Evolutionary conservation across 2,329 filamentous ascomycete species (phyloP).

Genomic region (Zymoseptoria pseudotritici): DNA sequence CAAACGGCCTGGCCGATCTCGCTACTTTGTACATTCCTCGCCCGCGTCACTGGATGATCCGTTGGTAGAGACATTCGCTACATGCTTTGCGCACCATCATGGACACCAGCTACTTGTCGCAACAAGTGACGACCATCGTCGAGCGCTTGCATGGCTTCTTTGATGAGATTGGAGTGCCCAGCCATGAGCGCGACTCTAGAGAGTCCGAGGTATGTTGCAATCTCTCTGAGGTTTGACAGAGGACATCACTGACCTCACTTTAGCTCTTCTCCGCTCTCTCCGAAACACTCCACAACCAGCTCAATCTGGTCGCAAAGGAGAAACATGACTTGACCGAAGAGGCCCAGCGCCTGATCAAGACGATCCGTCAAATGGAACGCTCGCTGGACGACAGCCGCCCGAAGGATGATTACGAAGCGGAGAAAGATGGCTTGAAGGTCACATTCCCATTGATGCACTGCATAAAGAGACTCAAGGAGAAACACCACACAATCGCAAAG

Average conservation of each 20-base stretch:
- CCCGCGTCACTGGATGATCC: slow-evolving; percentile 13
- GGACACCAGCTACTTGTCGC: slow-evolving; percentile 86
- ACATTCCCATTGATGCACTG: slow-evolving; percentile 79
- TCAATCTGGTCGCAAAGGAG: slow-evolving; percentile 76
- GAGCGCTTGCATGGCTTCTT: slow-evolving; percentile 88
- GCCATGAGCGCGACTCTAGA: slow-evolving; percentile 81
- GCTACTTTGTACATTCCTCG: slow-evolving; percentile 12
- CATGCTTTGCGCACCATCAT: slow-evolving; percentile 42
- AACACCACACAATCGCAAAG: slow-evolving; percentile 70
- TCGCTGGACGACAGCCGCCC: slow-evolving; percentile 72
- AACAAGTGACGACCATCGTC: slow-evolving; percentile 93
- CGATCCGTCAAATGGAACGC: slow-evolving; percentile 87
- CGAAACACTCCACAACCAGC: slow-evolving; percentile 82
- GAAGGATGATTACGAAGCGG: slow-evolving; percentile 56
- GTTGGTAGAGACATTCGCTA: slow-evolving; percentile 18
- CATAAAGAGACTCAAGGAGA: slow-evolving; percentile 73
- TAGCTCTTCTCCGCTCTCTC: slow-evolving; percentile 89
- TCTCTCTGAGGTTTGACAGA: neutral
- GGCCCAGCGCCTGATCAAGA: slow-evolving; percentile 73
- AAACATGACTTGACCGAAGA: slow-evolving; percentile 89
- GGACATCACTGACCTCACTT: neutral
- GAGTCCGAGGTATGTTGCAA: slow-evolving; percentile 68
- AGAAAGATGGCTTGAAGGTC: slow-evolving; percentile 63
- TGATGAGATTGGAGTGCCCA: slow-evolving; percentile 93
- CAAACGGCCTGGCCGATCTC: neutral